phyloP scores from a whole-genome alignment of 2,329 filamentous ascomycete genomes.

The Phyllosticta citribraziliensis region DNA sequence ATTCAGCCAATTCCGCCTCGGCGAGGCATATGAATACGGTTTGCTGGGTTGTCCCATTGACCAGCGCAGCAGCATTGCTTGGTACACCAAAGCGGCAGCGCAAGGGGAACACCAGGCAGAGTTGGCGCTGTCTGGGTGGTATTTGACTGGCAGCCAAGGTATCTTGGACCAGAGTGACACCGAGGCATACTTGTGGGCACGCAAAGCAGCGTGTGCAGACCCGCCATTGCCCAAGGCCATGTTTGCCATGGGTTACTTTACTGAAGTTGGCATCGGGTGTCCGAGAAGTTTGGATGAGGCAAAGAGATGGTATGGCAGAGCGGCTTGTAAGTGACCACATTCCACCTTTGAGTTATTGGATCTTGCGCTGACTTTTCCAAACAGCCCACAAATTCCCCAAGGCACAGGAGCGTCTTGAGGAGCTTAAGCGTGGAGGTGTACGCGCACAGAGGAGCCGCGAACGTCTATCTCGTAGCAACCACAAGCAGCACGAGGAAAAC shows the following conservation, averaged over 20 bases:
- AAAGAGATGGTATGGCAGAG: conserved; percentile 95
- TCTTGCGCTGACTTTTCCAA: conserved; percentile 13
- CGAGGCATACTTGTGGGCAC: conserved; percentile 93
- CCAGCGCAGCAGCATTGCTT: conserved; percentile 74
- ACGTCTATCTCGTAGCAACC: conserved; percentile 70
- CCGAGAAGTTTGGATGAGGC: conserved; percentile 83
- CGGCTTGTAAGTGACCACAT: conserved; percentile 66
- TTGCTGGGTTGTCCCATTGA: conserved; percentile 74
- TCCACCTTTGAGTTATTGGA: too few species aligned
- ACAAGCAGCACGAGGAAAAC: conserved; percentile 79
- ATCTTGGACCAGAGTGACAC: conserved; percentile 87
- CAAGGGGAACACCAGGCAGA: conserved; percentile 94
- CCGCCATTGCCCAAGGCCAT: conserved; percentile 73
- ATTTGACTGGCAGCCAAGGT: conserved; percentile 80
- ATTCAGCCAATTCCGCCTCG: conserved; percentile 84
- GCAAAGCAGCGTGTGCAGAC: conserved; percentile 82
- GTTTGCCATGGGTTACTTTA: conserved; percentile 98
- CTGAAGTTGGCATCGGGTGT: conserved; percentile 86
- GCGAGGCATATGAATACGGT: conserved; percentile 83
- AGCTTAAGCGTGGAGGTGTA: conserved; percentile 71
- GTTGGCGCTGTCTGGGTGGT: conserved; percentile 54
- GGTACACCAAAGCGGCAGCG: conserved; percentile 84
- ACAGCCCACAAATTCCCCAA: conserved; percentile 90
- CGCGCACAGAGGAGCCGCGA: conserved; percentile 65
- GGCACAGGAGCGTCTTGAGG: conserved; percentile 83